These are phyloP conservation scores for Leccinum cinnamomeum DNA, from an alignment of 1,284 basidiomycete genomes.

Conservation along the genomic window DNA sequence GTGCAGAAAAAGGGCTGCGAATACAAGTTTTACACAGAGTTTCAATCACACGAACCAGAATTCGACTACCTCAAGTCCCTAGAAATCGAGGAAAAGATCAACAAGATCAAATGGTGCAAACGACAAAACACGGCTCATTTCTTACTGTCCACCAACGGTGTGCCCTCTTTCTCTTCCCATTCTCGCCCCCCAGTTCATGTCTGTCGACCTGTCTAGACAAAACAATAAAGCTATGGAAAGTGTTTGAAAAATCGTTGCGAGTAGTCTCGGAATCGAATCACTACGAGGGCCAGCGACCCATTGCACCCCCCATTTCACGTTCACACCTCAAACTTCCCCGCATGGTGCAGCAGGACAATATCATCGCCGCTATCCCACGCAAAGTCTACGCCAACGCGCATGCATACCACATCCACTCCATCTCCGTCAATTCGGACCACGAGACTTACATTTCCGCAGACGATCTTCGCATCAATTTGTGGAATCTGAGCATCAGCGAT, in stretches of 20 bases:
- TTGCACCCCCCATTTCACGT: constrained; percentile 57
- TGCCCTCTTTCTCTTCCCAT: constrained; percentile 21
- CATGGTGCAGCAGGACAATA: constrained; percentile 94
- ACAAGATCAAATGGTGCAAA: constrained; percentile 99
- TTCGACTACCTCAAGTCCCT: constrained; percentile 99
- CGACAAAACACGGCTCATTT: constrained; percentile 98
- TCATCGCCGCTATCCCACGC: constrained; percentile 96
- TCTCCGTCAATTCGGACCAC: constrained; percentile 98
- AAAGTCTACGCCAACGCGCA: constrained; percentile 99
- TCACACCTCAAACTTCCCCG: constrained; percentile 79
- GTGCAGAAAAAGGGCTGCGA: constrained; percentile 98
- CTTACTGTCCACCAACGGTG: constrained; percentile 94
- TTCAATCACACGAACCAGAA: constrained; percentile 99
- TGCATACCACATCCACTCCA: constrained; percentile 99
- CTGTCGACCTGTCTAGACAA: constrained; percentile 72
- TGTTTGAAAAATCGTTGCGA: constrained; percentile 96
- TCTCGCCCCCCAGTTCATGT: background rate
- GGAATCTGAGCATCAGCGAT: constrained; percentile 98
- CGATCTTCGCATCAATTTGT: constrained; percentile 95
- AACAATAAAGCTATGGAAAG: constrained; percentile 99
- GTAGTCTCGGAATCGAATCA: constrained; percentile 98
- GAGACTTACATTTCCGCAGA: constrained; percentile 99
- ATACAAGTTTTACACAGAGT: constrained; percentile 99
- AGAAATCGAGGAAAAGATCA: constrained; percentile 99
- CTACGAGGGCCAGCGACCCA: constrained; percentile 70